phyloP scores from a whole-genome alignment of 192 early-diverging fungal species.

The Diversispora eburnea region DNA sequence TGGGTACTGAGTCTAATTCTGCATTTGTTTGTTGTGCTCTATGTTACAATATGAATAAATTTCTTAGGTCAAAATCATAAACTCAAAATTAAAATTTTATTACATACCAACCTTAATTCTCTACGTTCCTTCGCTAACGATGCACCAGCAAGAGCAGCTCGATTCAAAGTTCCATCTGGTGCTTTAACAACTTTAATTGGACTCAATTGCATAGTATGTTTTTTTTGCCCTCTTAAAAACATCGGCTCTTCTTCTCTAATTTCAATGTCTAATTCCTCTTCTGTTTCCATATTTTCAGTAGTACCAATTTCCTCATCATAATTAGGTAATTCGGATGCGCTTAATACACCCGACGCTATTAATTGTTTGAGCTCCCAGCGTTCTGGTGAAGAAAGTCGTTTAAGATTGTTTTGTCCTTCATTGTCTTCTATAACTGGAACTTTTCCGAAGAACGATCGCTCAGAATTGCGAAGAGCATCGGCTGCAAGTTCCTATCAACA shows the following conservation, averaged over 20 bases:
- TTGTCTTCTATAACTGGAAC: slow-evolving; percentile 48
- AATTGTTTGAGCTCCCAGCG: slow-evolving; percentile 97
- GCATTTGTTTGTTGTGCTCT: slow-evolving; percentile 77
- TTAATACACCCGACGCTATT: slow-evolving; percentile 89
- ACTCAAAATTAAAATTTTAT: neutral
- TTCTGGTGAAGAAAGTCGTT: slow-evolving; percentile 92
- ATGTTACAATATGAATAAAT: slow-evolving; percentile 14
- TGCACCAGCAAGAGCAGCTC: slow-evolving; percentile 90
- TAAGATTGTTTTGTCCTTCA: slow-evolving; percentile 47
- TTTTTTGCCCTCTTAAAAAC: slow-evolving; percentile 92
- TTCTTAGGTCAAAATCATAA: neutral
- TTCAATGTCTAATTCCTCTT: slow-evolving; percentile 97
- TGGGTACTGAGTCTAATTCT: slow-evolving; percentile 77
- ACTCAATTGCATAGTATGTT: slow-evolving; percentile 76
- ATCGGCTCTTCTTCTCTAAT: slow-evolving; percentile 90
- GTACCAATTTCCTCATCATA: slow-evolving; percentile 86
- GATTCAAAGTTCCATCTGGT: slow-evolving; percentile 94
- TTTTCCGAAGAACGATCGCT: slow-evolving; percentile 47
- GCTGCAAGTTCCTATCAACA: slow-evolving; percentile 49
- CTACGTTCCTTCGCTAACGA: slow-evolving; percentile 91
- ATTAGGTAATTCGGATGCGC: slow-evolving; percentile 80
- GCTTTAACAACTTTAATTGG: slow-evolving; percentile 99
- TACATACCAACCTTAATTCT: slow-evolving; percentile 55
- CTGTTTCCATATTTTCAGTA: slow-evolving; percentile 77
- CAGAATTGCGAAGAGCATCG: slow-evolving; percentile 61